Percentiles rank a stretch among this genome's conserved stretches.
Conservation (phyloP, 2,329 filamentous ascomycete genomes). For the Colletotrichum sp. region DNA sequence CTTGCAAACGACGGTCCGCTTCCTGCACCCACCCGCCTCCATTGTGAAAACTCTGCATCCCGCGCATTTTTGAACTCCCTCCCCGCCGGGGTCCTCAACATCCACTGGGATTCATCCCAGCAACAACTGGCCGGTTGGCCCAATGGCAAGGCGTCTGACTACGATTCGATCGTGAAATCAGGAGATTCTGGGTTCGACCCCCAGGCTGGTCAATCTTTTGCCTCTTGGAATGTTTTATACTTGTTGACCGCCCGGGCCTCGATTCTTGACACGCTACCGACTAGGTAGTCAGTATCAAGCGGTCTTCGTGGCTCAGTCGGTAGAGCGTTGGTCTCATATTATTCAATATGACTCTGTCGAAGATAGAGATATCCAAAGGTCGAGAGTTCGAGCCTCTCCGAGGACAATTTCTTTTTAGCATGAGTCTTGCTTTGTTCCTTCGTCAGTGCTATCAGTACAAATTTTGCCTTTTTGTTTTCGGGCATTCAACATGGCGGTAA, state of each 20-base stretch:
- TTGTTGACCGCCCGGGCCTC: accelerated
- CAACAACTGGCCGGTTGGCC: slow-evolving; percentile 28
- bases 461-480: too few relatives aligned
- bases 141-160: slow-evolving; percentile 50
- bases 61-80: accelerated
- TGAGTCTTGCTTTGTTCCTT: too few relatives aligned
- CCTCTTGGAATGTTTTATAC: not conserved
- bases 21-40: not conserved
- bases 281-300: accelerated
- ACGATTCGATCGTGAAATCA: slow-evolving; percentile 29
- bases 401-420: not conserved
- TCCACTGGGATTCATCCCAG: not conserved
- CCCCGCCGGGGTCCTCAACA: accelerated
- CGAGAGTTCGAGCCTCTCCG: slow-evolving; percentile 21
- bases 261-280: not conserved
- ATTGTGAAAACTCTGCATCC: not conserved
- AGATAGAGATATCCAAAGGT: slow-evolving; percentile 18
- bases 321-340: slow-evolving; percentile 22
- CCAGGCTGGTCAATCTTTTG: slow-evolving; percentile 19
- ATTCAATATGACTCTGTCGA: not conserved
- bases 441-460: too few relatives aligned
- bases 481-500: too few relatives aligned
- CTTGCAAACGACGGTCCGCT: not conserved
- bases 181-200: slow-evolving; percentile 23
- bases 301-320: slow-evolving; percentile 21